Conservation (phyloP, 805 yeast genomes). For the Yamadazyma philogaea region DNA sequence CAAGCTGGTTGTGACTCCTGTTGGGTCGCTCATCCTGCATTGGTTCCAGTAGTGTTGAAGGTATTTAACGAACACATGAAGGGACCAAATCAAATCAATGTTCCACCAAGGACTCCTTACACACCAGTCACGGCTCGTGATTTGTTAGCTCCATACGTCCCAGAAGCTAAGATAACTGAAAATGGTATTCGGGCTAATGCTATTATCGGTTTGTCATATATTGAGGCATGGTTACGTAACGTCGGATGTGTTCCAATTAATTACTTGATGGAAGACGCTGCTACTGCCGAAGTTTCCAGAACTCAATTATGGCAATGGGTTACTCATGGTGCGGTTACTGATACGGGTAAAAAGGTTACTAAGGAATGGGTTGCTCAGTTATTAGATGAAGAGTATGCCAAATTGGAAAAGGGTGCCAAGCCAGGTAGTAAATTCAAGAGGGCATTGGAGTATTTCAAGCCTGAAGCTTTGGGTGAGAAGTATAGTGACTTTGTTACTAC, state of each 20-base stretch:
- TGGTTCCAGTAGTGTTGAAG: constrained; percentile 67
- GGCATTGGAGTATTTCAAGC: constrained; percentile 69
- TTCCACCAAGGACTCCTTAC: constrained; percentile 45
- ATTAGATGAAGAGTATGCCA: constrained; percentile 59
- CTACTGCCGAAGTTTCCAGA: constrained; percentile 84
- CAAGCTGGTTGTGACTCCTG: constrained; percentile 82
- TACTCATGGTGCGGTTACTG: constrained; percentile 62
- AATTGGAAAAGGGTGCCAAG: constrained; percentile 47
- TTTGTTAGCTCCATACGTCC: constrained; percentile 61
- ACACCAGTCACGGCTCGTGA: constrained; percentile 57
- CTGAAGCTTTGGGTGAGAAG: constrained; percentile 68
- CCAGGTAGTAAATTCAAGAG: constrained; percentile 62
- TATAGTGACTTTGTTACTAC: constrained; percentile 78
- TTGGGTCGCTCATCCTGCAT: constrained; percentile 87
- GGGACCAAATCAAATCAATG: constrained; percentile 74
- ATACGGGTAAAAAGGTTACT: constrained; percentile 56
- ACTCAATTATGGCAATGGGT: constrained; percentile 84
- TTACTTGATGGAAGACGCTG: constrained; percentile 86
- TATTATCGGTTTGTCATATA: constrained; percentile 72
- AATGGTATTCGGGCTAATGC: constrained; percentile 70
- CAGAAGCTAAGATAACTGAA: constrained; percentile 61
- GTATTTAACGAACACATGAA: constrained; percentile 77
- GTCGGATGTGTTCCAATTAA: constrained; percentile 84
- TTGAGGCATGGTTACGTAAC: constrained; percentile 85
- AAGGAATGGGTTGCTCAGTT: constrained; percentile 55